Base-by-base conservation (phyloP, 2,329 filamentous ascomycete genomes). In the Colletotrichum falcatum region DNA sequence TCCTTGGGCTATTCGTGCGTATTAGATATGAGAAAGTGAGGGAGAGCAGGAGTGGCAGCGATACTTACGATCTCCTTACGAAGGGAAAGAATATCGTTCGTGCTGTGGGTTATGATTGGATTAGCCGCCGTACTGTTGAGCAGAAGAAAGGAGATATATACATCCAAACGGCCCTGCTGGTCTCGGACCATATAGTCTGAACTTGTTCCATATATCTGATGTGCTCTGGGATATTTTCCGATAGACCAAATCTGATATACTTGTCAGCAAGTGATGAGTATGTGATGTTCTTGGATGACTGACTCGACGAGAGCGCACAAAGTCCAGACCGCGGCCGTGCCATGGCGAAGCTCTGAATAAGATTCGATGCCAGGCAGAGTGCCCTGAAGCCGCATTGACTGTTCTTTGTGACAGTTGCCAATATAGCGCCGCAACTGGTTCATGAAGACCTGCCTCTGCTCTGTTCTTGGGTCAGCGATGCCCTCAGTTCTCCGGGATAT, bases 21-120 rank as follows among this genome's bases (percentile, higher is more conserved):
- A 18, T 58, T 12, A 12, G 46, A 16, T 4, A 23, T 3, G 30
- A 33, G 3, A 18, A 20, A 14, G 33, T 4, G 20, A 16, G 4
- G 20, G 23, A 16, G 4, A 35, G 12, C 7, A n/a, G 48, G n/a
- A 5, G n/a, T 23, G 7, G 16, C 20, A 3, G 30, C 20, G 18
- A 8, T 16, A 71, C 71, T 65, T 30, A 73, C 72, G 8, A 80
- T 64, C 61, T 80, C 78, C 71, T 80, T 80, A 61, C 77, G 79
- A 35, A 80, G 56, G 0, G 79, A 80, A 9, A 80, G 59, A 4
- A 77, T 42, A 28, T 80, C 79, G 42, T 80, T 80, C n/a, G 76
- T 23, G 11, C 72, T 73, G 12, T 23, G 18, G 6, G 2, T 14
- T 53, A 23, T 39, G 4, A 12, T 12, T 5, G 18, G 12, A 20